Conservation (phyloP, 176 grass and related monocot genomes). For the Melocanna baccifera region DNA sequence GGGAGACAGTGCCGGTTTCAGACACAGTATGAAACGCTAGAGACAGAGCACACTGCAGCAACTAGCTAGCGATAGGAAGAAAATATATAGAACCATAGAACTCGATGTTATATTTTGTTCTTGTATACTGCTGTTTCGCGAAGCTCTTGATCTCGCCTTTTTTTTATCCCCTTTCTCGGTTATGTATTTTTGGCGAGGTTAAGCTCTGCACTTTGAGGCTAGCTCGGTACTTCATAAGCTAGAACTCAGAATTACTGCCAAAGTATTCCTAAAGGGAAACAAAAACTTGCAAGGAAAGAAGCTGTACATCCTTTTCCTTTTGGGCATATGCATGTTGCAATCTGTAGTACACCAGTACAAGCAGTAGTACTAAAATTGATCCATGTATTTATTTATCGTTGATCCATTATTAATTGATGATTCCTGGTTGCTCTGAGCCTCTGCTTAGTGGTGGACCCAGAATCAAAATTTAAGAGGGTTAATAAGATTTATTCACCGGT, state of each 20-base stretch:
- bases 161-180: neutral
- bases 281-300: neutral
- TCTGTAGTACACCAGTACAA: neutral
- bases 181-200: neutral
- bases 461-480: too few species aligned
- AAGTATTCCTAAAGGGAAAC: neutral
- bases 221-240: neutral
- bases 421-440: neutral
- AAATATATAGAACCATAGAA: neutral
- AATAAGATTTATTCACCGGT: too few species aligned
- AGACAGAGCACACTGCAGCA: neutral
- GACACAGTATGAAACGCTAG: neutral
- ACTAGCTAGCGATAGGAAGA: neutral
- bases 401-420: neutral
- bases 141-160: neutral
- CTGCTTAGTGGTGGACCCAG: too few species aligned
- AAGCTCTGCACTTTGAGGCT: neutral
- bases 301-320: neutral
- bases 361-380: neutral
- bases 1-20: conserved; percentile 28
- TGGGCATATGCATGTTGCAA: neutral
- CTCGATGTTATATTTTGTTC: neutral
- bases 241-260: neutral
- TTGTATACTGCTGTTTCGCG: neutral
- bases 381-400: neutral